These are phyloP conservation scores for Hirschfeldia incana DNA, from an alignment of 345 rosid genomes.

Conservation along the genomic window DNA sequence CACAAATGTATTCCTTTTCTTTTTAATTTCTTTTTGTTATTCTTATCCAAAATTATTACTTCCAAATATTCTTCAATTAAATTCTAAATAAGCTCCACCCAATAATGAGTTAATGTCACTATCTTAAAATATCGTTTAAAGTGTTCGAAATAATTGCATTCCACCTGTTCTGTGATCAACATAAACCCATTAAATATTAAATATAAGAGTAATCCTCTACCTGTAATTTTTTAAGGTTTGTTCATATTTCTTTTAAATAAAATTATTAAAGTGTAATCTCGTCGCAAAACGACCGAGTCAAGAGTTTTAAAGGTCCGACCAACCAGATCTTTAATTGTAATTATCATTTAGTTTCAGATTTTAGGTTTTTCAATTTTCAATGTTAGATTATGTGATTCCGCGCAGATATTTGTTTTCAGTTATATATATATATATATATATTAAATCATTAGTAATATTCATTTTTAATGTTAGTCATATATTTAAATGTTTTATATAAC, in stretches of 20 bases:
- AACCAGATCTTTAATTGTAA: not conserved
- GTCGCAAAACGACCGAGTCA: too few relatives aligned
- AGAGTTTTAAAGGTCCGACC: not conserved
- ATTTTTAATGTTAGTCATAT: too few relatives aligned
- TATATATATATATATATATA: too few relatives aligned
- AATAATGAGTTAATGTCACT: slow-evolving; percentile 27
- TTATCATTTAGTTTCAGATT: too few relatives aligned
- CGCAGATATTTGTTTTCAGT: too few relatives aligned
- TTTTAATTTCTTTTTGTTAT: too few relatives aligned
- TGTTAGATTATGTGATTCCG: too few relatives aligned
- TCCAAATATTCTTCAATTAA: slow-evolving; percentile 10
- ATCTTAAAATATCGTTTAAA: not conserved
- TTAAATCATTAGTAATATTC: too few relatives aligned
- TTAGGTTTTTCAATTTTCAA: too few relatives aligned
- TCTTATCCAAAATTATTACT: slow-evolving; percentile 13
- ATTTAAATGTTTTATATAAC: too few relatives aligned
- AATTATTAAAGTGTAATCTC: not conserved
- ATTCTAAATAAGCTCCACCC: slow-evolving; percentile 23
- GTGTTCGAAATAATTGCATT: slow-evolving; percentile 22
- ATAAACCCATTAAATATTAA: not conserved
- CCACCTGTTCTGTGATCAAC: slow-evolving; percentile 3
- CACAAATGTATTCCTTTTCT: not conserved
- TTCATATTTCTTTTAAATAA: too few relatives aligned
- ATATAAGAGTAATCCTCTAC: not conserved
- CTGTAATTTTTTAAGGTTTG: not conserved